Percentiles rank a stretch among this genome's conserved stretches.
phyloP scores from a whole-genome alignment of 805 yeast species.

The Lipomyces yamanashiensis region DNA sequence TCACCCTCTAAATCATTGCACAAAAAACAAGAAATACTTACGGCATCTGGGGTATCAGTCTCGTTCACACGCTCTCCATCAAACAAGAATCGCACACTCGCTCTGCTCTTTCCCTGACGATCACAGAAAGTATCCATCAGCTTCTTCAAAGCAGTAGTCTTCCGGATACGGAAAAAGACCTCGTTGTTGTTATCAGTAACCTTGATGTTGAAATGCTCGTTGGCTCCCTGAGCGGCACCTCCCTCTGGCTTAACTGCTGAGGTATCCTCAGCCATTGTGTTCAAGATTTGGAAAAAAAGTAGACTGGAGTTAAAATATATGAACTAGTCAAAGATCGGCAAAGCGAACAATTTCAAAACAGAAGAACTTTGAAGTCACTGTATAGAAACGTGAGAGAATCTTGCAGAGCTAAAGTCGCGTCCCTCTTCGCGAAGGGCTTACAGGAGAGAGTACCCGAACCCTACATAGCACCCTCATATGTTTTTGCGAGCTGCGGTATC shows the following conservation, averaged over 20 bases:
- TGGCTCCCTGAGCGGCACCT: slow-evolving; percentile 40
- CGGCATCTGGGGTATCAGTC: slow-evolving; percentile 87
- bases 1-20: not conserved
- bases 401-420: not conserved
- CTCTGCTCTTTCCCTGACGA: slow-evolving; percentile 89
- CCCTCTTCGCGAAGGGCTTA: not conserved
- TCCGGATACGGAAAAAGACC: slow-evolving; percentile 92
- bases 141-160: slow-evolving; percentile 88
- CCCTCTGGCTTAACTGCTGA: slow-evolving; percentile 59
- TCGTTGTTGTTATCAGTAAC: slow-evolving; percentile 94
- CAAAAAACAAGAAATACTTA: slow-evolving; percentile 35
- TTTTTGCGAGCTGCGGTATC: not conserved
- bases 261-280: slow-evolving; percentile 28
- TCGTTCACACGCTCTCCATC: slow-evolving; percentile 91
- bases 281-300: not conserved
- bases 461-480: not conserved
- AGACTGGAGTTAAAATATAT: not conserved
- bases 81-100: slow-evolving; percentile 81
- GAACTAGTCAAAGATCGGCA: not conserved
- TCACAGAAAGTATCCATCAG: slow-evolving; percentile 98
- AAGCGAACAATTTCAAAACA: not conserved
- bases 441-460: slow-evolving; percentile 4
- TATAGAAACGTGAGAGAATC: not conserved
- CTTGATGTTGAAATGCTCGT: slow-evolving; percentile 85
- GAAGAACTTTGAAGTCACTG: not conserved